Conservation (phyloP, 345 rosid genomes). For the Salix purpurea region DNA sequence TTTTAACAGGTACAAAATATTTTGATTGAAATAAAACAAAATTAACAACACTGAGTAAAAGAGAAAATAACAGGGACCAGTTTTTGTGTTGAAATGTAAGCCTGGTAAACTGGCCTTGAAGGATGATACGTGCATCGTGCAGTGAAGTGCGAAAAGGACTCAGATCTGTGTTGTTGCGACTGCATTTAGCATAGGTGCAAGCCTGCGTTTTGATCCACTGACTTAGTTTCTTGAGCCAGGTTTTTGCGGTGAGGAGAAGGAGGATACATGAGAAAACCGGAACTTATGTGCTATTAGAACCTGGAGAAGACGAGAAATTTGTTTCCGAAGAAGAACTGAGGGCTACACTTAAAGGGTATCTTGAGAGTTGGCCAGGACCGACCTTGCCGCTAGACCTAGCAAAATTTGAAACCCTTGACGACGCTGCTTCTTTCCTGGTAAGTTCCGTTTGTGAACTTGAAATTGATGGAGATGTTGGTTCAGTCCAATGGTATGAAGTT, state of each 20-base stretch:
- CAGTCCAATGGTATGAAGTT: conserved; percentile 85
- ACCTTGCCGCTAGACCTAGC: conserved; percentile 79
- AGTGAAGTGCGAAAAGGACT: no score
- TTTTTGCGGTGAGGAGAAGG: conserved; percentile 53
- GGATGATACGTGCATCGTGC: no score
- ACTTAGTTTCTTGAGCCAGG: conserved; percentile 14
- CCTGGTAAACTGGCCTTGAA: no score
- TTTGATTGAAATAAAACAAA: no score
- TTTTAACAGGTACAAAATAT: no score
- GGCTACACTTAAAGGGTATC: conserved; percentile 55
- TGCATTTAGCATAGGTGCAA: no score
- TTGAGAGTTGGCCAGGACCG: conserved; percentile 67
- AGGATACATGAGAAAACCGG: conserved; percentile 50
- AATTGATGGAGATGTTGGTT: conserved; percentile 70
- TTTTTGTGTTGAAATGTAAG: no score
- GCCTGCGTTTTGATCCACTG: no score
- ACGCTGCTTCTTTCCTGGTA: conserved; percentile 64
- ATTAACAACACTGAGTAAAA: no score
- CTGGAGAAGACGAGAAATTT: conserved; percentile 74
- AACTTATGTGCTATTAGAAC: conserved; percentile 71
- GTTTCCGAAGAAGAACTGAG: conserved; percentile 74
- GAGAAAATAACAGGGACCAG: no score
- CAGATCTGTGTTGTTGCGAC: no score
- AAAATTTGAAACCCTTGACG: conserved; percentile 54
- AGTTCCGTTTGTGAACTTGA: conserved; percentile 74